Evolutionary conservation across 1,284 basidiomycete species (phyloP).

Genomic region (Irpex sp.): DNA sequence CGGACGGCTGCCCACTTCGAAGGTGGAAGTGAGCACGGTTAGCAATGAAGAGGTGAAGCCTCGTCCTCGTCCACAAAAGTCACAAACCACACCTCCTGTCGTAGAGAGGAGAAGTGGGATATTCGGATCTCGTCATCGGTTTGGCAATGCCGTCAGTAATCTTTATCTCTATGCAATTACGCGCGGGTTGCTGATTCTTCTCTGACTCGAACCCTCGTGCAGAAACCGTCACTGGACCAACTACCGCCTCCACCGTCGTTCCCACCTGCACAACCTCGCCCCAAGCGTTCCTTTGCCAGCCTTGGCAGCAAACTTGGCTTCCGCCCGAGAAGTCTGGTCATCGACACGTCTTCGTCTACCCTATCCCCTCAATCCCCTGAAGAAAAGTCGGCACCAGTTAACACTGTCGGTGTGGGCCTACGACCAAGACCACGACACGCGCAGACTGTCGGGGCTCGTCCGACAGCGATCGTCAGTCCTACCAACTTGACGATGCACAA

Average conservation of each 20-base stretch:
- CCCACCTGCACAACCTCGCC: background rate
- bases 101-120: background rate
- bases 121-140: background rate
- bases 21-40: background rate
- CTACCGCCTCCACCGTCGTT: background rate
- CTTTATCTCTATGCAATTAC: background rate
- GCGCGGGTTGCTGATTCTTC: background rate
- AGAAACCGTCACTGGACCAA: background rate
- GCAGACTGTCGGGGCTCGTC: background rate
- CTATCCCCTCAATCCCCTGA: background rate
- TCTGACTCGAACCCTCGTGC: background rate
- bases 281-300: background rate
- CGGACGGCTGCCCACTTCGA: background rate
- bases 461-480: background rate
- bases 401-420: background rate
- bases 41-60: background rate
- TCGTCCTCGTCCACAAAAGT: background rate
- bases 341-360: background rate
- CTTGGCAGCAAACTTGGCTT: background rate
- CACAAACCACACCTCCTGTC: background rate
- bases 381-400: background rate
- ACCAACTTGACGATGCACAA: slow-evolving; percentile 39
- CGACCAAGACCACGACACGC: background rate
- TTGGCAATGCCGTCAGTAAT: background rate
- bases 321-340: background rate